phyloP scores from a whole-genome alignment of 164 flowering plant genomes.

The Magnolia officinalis region DNA sequence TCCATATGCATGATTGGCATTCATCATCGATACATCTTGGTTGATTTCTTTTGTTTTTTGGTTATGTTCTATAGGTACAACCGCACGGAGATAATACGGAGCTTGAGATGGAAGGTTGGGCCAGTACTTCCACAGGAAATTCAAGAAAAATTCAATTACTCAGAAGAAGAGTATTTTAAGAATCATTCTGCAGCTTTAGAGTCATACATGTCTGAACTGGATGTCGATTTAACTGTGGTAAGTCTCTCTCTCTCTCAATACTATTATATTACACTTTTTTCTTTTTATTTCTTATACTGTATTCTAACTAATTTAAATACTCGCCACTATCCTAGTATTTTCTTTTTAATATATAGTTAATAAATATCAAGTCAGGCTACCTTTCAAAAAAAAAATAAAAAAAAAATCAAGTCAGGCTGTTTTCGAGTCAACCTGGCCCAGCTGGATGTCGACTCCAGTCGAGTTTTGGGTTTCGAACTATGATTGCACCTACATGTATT shows the following conservation, averaged over 20 bases:
- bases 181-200: slow-evolving; percentile 70
- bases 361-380: no score
- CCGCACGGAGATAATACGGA: slow-evolving; percentile 68
- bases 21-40: slow-evolving; percentile 4
- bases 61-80: slow-evolving; percentile 48
- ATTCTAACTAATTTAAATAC: no score
- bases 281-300: no score
- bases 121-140: slow-evolving; percentile 74
- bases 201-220: slow-evolving; percentile 65
- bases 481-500: no score
- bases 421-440: no score
- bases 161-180: slow-evolving; percentile 82
- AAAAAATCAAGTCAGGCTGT: no score
- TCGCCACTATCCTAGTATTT: no score
- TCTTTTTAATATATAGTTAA: no score
- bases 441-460: no score
- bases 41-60: slow-evolving; percentile 4
- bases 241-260: slow-evolving; percentile 10
- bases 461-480: no score
- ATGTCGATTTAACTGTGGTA: slow-evolving; percentile 92
- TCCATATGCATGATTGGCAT: slow-evolving; percentile 5
- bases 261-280: no score
- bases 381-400: no score
- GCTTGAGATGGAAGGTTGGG: slow-evolving; percentile 79
- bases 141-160: slow-evolving; percentile 58